Base-by-base conservation (phyloP, 306 rosid genomes). In the Trifolium dubium region DNA sequence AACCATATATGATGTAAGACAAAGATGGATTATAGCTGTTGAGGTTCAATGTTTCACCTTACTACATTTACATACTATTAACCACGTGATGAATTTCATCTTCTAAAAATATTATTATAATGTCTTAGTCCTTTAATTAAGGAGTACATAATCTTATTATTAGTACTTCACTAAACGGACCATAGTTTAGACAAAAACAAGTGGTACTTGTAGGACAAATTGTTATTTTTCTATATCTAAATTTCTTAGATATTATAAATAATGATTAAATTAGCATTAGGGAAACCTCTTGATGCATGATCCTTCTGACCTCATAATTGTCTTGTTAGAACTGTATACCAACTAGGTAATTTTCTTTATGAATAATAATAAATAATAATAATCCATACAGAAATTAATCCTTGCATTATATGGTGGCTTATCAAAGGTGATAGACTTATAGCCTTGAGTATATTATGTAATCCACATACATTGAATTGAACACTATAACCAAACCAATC, bases 401-500 rank as follows among this genome's bases (percentile, higher is more conserved):
- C 37, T 46, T 67, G 17, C 2, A n/a, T 47, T 14, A 47, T 35
- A 23, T 10, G 49, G 32, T 65, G 69, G 67, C 46, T 7, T 73
- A 32, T 28, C n/a, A 15, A 5, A 46, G 64, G 69, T 54, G 77
- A 70, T 59, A n/a, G 13, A 6, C 63, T 53, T 50, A 41, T 61
- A 66, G 71, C 68, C 71, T 39, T 29, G 63, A 49, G 2, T 55
- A 68, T 18, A 23, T 18, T 61, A 32, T 66, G 43, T 53, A 31
- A 78, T 79, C 68, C 76, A 79, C 72, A 83, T 79, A 40, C 86
- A 28, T 41, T 83, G 86, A 65, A 28, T 60, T 79, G 81, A 64
- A 78, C 71, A 29, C 67, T 60, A 43, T 18, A 18, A 75, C 37
- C 78, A 71, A 18, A 75, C 37, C 78, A 71, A 71, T 79, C 83